These are phyloP conservation scores for Claviceps lovelessii DNA, from an alignment of 2,329 filamentous ascomycete species.

Conservation along the genomic window DNA sequence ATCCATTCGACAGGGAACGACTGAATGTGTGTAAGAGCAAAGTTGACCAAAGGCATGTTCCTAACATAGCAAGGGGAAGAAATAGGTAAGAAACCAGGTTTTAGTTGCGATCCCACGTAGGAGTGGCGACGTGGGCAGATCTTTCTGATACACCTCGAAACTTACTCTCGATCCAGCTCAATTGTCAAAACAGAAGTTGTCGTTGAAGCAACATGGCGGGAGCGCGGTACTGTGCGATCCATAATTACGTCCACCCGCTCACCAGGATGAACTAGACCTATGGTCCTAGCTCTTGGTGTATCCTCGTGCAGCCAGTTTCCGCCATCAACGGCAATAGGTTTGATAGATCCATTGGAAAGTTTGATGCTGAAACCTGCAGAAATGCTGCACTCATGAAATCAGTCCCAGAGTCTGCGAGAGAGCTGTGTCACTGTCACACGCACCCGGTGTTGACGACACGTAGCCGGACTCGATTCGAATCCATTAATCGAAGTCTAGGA, in stretches of 20 bases:
- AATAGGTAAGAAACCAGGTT: neutral
- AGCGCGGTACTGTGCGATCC: neutral
- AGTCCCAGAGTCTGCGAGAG: neutral
- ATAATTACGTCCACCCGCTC: conserved; percentile 10
- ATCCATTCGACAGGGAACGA: conserved; percentile 7
- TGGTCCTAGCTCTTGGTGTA: conserved; percentile 5
- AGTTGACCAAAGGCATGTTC: conserved; percentile 11
- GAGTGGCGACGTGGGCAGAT: neutral
- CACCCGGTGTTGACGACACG: conserved; percentile 10
- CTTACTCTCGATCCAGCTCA: conserved; percentile 8
- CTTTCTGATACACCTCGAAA: neutral
- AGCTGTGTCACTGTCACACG: neutral
- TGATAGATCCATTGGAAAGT: conserved; percentile 4
- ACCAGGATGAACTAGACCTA: conserved; percentile 11
- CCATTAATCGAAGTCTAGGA: conserved; percentile 5
- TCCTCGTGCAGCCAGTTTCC: conserved; percentile 4
- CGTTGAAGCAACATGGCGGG: neutral
- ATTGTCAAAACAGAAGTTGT: conserved; percentile 1
- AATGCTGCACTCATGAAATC: neutral
- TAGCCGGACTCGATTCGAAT: conserved; percentile 6
- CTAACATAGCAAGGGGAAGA: neutral
- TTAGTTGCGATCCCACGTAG: no score
- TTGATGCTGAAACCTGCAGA: conserved; percentile 5
- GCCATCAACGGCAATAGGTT: conserved; percentile 10
- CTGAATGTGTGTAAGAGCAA: conserved; percentile 9